Conservation (phyloP, 345 rosid genomes). For the Eucalyptus curtisii region DNA sequence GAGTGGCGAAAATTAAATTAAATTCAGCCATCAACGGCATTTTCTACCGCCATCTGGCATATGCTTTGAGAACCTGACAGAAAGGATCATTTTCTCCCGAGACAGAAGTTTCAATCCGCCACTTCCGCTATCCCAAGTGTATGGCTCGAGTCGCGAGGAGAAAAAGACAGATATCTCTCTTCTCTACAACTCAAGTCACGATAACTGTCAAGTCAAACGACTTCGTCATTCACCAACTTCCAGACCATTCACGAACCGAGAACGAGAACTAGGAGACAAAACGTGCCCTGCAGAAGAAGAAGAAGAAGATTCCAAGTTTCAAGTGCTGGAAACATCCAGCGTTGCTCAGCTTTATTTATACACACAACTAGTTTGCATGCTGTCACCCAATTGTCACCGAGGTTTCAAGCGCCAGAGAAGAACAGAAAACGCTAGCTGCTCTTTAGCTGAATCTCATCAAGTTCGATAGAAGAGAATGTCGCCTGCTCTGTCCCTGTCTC, state of each 20-base stretch:
- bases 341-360: not conserved
- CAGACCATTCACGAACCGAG: not conserved
- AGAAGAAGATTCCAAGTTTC: not conserved
- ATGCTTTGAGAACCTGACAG: not conserved
- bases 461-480: slow-evolving; percentile 8
- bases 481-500: slow-evolving; percentile 22
- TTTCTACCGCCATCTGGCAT: not conserved
- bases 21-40: not conserved
- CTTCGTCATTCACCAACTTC: not conserved
- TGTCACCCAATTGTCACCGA: not conserved
- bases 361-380: not conserved
- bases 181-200: not conserved
- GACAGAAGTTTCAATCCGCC: not conserved
- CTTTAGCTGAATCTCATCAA: not conserved
- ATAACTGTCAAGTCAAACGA: not conserved
- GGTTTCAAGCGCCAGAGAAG: not conserved
- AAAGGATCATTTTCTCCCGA: not conserved
- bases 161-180: not conserved
- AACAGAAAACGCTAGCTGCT: not conserved
- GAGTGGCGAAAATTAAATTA: not conserved
- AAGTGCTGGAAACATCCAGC: not conserved
- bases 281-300: not conserved
- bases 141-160: not conserved
- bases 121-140: not conserved
- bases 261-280: not conserved